Evolutionary conservation across 2,329 filamentous ascomycete genomes (phyloP), one percentile per base, ranked within the genome.

Genomic region (Colletotrichum spaethianum): DNA sequence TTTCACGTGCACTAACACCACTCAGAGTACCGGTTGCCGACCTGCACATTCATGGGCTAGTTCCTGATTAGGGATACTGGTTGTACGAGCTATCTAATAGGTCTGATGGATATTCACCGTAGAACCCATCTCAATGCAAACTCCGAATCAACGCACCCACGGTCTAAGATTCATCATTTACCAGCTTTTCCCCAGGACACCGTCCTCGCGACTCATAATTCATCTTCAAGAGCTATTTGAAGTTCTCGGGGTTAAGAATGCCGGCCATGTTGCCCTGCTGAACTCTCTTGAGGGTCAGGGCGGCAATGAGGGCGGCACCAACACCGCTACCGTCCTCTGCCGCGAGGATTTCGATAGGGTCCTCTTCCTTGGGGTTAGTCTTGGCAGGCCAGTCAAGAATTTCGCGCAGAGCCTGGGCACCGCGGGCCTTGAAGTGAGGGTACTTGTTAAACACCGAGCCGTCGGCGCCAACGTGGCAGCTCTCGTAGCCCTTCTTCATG

Each of bases 381-480:
- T 94, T 93, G 67, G 89, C 90, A 3, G 93, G 91, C 95, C 96
- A 98, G 86, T 98, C 96, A 46, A 99, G 90, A 75, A 99, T 98
- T 87, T 99, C 96, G 67, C 94, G 92, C 64, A 99, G 89, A 36
- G 96, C 96, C 81, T 92, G 88, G 18, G 96, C 96, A 67, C 96
- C 95, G 66, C 96, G 93, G 70, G 92, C 90, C 88, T 98, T 98
- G 90, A 99, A 99, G 85, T 98, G 93, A 16, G 96, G 96, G 85
- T 99, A 99, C 83, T 98, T 98, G 89, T 98, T 98, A 87, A 99
- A 99, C 66, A 99, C 96, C 23, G 94, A 97, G 46, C 96, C 96
- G 80, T 99, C 96, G 63, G 96, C 96, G 78, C 96, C 96, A 52
- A 99, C 96, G 82, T 98, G 96, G 86, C 94, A 97, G 46, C 90